These are phyloP conservation scores for Daldinia decipiens DNA, from an alignment of 495 filamentous ascomycete genomes.

Conservation along the genomic window DNA sequence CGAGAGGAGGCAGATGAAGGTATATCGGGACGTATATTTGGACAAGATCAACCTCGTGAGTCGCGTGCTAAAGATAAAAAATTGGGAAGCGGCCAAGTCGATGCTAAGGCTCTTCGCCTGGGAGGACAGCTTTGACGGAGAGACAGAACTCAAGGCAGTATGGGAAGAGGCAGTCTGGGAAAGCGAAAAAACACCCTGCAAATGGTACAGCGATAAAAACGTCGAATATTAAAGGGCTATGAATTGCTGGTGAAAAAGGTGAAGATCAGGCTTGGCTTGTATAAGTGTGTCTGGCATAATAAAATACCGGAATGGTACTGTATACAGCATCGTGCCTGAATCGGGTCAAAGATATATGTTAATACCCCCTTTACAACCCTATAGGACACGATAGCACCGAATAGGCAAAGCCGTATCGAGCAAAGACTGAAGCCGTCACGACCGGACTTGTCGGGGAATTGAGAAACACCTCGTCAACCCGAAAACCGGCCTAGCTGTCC, in stretches of 20 bases:
- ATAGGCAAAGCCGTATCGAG: slow-evolving; percentile 4
- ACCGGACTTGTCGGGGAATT: not conserved
- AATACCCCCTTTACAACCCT: slow-evolving; percentile 11
- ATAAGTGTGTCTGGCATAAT: slow-evolving; percentile 23
- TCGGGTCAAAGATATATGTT: slow-evolving; percentile 22
- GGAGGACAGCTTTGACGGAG: slow-evolving; percentile 46
- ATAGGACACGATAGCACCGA: not conserved
- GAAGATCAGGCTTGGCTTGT: slow-evolving; percentile 17
- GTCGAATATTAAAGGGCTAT: slow-evolving; percentile 24
- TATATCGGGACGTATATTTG: slow-evolving; percentile 40
- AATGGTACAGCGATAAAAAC: slow-evolving; percentile 20
- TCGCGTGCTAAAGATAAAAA: slow-evolving; percentile 39
- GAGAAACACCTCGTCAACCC: not conserved
- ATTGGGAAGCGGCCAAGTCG: slow-evolving; percentile 47
- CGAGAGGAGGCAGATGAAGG: slow-evolving; percentile 44
- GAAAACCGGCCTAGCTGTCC: not conserved
- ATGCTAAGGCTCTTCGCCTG: slow-evolving; percentile 47
- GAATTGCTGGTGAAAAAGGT: slow-evolving; percentile 18
- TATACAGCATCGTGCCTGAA: slow-evolving; percentile 31
- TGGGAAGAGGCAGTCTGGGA: slow-evolving; percentile 48
- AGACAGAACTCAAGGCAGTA: slow-evolving; percentile 44
- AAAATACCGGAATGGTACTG: slow-evolving; percentile 14
- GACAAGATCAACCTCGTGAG: slow-evolving; percentile 44
- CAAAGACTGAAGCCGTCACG: slow-evolving; percentile 28
- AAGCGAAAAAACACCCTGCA: slow-evolving; percentile 25